phyloP scores from a whole-genome alignment of 192 early-diverging fungal species.

The Coemansia sp. region DNA sequence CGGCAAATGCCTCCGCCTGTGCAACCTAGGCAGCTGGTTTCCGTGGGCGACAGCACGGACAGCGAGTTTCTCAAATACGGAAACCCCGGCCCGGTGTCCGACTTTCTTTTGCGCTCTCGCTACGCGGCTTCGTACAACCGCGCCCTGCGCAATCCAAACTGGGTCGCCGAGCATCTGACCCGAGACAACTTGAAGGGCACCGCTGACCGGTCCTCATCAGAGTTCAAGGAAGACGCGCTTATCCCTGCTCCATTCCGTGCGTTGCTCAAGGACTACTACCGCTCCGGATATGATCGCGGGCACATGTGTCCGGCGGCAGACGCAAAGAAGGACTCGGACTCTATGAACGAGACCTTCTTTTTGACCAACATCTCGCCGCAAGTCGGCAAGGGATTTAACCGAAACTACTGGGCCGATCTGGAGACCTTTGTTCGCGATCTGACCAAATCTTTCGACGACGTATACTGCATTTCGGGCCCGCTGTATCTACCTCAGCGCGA shows the following conservation, averaged over 20 bases:
- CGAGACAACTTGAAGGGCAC: constrained; percentile 58
- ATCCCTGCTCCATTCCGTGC: constrained; percentile 81
- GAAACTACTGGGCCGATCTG: constrained; percentile 91
- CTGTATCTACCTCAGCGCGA: constrained; percentile 81
- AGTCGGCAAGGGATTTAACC: constrained; percentile 87
- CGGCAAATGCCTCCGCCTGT: constrained; percentile 38
- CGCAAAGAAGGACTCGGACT: constrained; percentile 67
- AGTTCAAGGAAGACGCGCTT: constrained; percentile 76
- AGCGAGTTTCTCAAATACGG: constrained; percentile 49
- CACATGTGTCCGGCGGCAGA: constrained; percentile 95
- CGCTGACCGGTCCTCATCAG: constrained; percentile 61
- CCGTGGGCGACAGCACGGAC: constrained; percentile 8
- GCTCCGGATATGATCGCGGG: constrained; percentile 87
- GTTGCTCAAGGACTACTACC: constrained; percentile 76
- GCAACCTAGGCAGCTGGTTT: constrained; percentile 7
- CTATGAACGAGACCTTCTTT: constrained; percentile 89
- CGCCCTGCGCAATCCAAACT: constrained; percentile 72
- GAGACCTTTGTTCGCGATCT: constrained; percentile 80
- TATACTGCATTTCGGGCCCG: constrained; percentile 88
- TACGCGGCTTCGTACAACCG: constrained; percentile 83
- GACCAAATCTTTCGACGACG: constrained; percentile 74
- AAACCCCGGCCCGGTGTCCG: constrained; percentile 72
- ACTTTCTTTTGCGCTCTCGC: constrained; percentile 66
- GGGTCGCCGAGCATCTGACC: constrained; percentile 78
- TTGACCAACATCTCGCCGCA: constrained; percentile 81